These are phyloP conservation scores for Protomyces arabidopsidicola DNA, from an alignment of 1,139 yeast species.

Conservation along the genomic window DNA sequence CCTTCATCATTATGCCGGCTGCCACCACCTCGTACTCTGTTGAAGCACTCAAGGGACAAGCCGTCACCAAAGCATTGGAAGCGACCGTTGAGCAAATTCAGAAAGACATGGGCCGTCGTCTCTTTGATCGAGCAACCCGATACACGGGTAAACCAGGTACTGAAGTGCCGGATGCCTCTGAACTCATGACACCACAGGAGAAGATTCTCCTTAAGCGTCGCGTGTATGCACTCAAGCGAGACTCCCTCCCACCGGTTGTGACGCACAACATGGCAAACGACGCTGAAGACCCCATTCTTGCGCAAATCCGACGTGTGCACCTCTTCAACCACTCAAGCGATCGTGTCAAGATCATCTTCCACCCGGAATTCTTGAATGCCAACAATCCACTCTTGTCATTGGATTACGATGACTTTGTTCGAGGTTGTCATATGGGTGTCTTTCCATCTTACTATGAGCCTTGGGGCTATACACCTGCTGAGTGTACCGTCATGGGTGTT, in stretches of 20 bases:
- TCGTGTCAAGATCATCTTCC: slow-evolving; percentile 91
- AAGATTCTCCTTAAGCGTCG: slow-evolving; percentile 85
- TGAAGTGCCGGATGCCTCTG: slow-evolving; percentile 65
- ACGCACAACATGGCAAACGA: slow-evolving; percentile 98
- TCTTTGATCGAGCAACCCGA: slow-evolving; percentile 86
- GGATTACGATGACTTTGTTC: slow-evolving; percentile 94
- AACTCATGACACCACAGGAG: slow-evolving; percentile 80
- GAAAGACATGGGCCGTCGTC: slow-evolving; percentile 75
- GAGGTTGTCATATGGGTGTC: slow-evolving; percentile 97
- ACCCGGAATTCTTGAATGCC: slow-evolving; percentile 92
- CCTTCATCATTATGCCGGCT: slow-evolving; percentile 98
- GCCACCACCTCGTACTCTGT: slow-evolving; percentile 89
- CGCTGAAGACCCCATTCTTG: slow-evolving; percentile 81
- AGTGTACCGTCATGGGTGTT: slow-evolving; percentile 98
- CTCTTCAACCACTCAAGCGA: slow-evolving; percentile 85
- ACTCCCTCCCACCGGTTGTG: slow-evolving; percentile 85
- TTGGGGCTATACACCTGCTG: slow-evolving; percentile 99
- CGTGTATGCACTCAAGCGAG: slow-evolving; percentile 86
- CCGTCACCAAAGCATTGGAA: slow-evolving; percentile 87
- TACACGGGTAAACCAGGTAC: slow-evolving; percentile 57
- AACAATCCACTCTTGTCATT: slow-evolving; percentile 89
- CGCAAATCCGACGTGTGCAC: slow-evolving; percentile 86
- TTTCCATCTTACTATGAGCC: slow-evolving; percentile 99
- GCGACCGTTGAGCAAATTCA: slow-evolving; percentile 86
- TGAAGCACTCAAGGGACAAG: slow-evolving; percentile 93